Evolutionary conservation across 305 asterid species (phyloP).

Genomic region (Solanum hybrid): DNA sequence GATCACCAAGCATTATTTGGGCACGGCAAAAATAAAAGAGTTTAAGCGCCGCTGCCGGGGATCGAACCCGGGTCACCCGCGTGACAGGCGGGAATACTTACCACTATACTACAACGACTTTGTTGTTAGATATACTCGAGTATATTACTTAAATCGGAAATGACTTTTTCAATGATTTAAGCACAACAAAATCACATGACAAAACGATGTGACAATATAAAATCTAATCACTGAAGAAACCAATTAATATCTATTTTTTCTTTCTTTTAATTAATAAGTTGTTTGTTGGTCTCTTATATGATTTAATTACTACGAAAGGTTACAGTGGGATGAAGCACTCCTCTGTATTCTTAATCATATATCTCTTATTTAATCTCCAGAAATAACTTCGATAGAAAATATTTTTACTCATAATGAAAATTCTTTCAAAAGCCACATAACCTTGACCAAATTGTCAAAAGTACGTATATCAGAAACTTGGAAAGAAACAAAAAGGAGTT

Average conservation of each 20-base stretch:
- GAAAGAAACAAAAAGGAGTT: neutral
- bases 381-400: neutral
- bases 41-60: slow-evolving; percentile 32
- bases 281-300: neutral
- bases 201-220: neutral
- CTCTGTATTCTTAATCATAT: neutral
- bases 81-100: slow-evolving; percentile 42
- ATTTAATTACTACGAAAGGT: neutral
- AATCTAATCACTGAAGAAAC: neutral
- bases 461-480: neutral
- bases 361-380: neutral
- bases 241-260: neutral
- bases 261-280: neutral
- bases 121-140: neutral
- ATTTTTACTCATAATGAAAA: neutral
- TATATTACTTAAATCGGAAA: rapidly evolving
- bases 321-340: neutral
- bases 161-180: neutral
- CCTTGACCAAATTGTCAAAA: neutral
- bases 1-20: neutral
- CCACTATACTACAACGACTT: slow-evolving; percentile 45
- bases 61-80: slow-evolving; percentile 44
- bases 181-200: neutral
- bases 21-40: too few species aligned
- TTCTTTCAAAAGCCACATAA: neutral